phyloP scores from a whole-genome alignment of 2,329 filamentous ascomycete genomes.

The Massarina eburnea region DNA sequence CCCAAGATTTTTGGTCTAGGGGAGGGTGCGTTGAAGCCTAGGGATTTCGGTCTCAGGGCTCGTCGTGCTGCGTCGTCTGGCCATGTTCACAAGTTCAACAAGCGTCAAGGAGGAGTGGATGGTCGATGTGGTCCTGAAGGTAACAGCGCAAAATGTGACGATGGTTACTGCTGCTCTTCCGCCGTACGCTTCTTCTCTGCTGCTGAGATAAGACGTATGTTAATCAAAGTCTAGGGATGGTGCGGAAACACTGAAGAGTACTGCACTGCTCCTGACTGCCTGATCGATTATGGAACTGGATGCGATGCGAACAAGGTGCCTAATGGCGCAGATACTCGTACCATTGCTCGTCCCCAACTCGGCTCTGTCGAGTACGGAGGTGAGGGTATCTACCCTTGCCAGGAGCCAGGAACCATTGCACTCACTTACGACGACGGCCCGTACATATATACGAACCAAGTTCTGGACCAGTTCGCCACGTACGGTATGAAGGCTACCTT shows the following conservation, averaged over 20 bases:
- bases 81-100: constrained; percentile 20
- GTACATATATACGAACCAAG: constrained; percentile 59
- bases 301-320: constrained; percentile 62
- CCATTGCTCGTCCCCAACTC: constrained; percentile 54
- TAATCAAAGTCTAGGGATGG: constrained; percentile 41
- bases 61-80: constrained; percentile 21
- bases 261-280: constrained; percentile 63
- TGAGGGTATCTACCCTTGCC: constrained; percentile 58
- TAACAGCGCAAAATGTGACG: constrained; percentile 28
- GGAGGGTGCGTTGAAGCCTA: constrained; percentile 29
- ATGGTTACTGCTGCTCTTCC: constrained; percentile 38
- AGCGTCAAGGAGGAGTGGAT: constrained; percentile 34
- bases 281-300: constrained; percentile 59
- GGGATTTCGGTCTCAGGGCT: constrained; percentile 22
- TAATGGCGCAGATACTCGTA: constrained; percentile 56
- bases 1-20: constrained; percentile 38
- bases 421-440: constrained; percentile 70
- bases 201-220: constrained; percentile 3
- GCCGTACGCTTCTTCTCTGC: constrained; percentile 21
- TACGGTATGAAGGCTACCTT: constrained; percentile 68
- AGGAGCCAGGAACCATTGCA: constrained; percentile 59
- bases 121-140: constrained; percentile 32
- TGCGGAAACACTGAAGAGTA: constrained; percentile 58
- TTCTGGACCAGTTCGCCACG: constrained; percentile 60
- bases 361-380: constrained; percentile 60